Evolutionary conservation across 1,284 basidiomycete species (phyloP), one percentile per base, ranked within the genome.

Genomic region (Cutaneotrichosporon dermatis): DNA sequence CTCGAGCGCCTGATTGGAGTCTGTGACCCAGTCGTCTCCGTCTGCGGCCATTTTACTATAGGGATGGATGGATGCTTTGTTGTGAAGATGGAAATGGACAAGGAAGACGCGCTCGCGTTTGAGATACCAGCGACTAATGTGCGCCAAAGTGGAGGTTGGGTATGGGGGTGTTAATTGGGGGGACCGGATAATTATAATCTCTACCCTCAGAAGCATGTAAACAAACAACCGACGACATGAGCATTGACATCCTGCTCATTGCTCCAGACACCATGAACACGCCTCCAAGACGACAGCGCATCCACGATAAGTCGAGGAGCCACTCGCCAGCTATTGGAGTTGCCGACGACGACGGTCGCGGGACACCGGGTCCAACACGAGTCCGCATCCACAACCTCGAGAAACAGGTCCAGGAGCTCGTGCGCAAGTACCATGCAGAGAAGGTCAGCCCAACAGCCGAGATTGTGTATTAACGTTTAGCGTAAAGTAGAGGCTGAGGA

Each of bases 1-100:
- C 6, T 78, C 80, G 12, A 92, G 77, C 1, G 87, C 87, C 63
- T 89, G 84, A 70, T 88, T 94, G n/a, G 91, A 85, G 78, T 89
- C 73, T 10, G 69, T 61, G 16, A 79, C 62, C 77, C 77, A 80
- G 40, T 70, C 64, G 6, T 55, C 54, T 36, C 34, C 43, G 45
- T 33, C 37, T 10, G n/a, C 33, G 39, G 51, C 36, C 54, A 55
- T 55, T 13, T 11, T 55, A 25, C 25, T 25, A 25, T 25, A 25
- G 25, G 25, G 51, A 42, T 53, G 50, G 50, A 51, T 51, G 50
- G 7, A 41, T 40, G 37, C n/a, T 4, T 25, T 25, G 25, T 35
- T 6, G 33, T 43, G 42, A 35, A 39, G 12, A 36, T 15, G 37
- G 50, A 12, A 15, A 40, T 25, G 25, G 50, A 46, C 6, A 13